phyloP scores from a whole-genome alignment of 371 early-diverging fungal species.

The Chytridium lagenaria region DNA sequence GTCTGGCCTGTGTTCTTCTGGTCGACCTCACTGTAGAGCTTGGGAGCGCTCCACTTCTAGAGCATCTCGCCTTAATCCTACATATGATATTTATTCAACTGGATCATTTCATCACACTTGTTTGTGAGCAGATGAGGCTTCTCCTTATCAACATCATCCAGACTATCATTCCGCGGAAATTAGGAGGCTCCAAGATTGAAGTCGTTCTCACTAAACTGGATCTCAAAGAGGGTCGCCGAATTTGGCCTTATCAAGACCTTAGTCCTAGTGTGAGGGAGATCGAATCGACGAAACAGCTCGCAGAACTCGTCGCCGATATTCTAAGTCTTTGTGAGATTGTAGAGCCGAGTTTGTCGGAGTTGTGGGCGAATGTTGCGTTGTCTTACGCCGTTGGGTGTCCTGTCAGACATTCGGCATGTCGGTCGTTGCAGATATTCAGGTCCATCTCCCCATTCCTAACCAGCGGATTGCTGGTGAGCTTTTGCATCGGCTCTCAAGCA shows the following conservation, averaged over 20 bases:
- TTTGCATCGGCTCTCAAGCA: conserved; percentile 81
- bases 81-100: conserved; percentile 82
- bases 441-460: conserved; percentile 74
- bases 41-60: conserved; percentile 51
- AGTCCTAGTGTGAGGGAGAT: conserved; percentile 65
- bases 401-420: conserved; percentile 86
- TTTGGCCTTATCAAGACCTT: conserved; percentile 85
- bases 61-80: conserved; percentile 74
- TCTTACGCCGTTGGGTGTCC: conserved; percentile 91
- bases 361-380: conserved; percentile 88
- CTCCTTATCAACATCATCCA: conserved; percentile 83
- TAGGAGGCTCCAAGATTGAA: background rate
- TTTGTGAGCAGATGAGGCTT: conserved; percentile 81
- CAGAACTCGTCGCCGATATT: conserved; percentile 57
- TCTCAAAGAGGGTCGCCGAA: conserved; percentile 75
- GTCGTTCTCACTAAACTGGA: conserved; percentile 66
- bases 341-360: conserved; percentile 74
- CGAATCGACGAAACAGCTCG: conserved; percentile 47
- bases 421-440: conserved; percentile 88
- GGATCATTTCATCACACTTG: conserved; percentile 75
- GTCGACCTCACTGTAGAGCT: conserved; percentile 83
- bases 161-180: conserved; percentile 55
- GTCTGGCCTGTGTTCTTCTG: conserved; percentile 76
- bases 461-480: conserved; percentile 84
- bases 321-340: conserved; percentile 65